Base-by-base conservation (phyloP, 306 rosid species). In the Gastrolobium bilobum region DNA sequence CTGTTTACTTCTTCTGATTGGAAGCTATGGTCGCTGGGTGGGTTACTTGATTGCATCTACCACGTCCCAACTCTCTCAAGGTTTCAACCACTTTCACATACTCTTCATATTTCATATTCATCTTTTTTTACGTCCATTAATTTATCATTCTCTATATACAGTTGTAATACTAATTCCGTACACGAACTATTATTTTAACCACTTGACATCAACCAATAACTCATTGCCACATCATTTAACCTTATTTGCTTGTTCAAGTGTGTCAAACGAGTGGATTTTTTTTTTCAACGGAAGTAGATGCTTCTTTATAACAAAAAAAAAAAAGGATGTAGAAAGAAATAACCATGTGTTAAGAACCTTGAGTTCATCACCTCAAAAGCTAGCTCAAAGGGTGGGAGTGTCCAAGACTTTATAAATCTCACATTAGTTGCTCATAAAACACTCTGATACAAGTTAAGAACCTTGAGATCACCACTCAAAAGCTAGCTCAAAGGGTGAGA, bases 41-140 rank as follows among this genome's bases (percentile, higher is more conserved):
- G 64, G 37, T 67, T 42, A 64, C 68, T 80, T 73, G 68, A 47
- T 60, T 26, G 54, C 56, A 75, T 75, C 69, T 80, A 7, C 75
- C 52, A 4, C 52, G 30, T 11, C 8, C 63, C 10, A 50, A 29
- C 4, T 59, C 60, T 43, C 54, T 14, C 56, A 8, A 31, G 5
- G 4, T 14, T 20, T 54, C 68, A 73, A 64, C 68, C 0, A 80
- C 54, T 63, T 59, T 39, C 20, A 68, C 58, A 2, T 29, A 53
- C 1, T 51, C 4, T 34, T 4, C 47, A 33, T 47, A 46, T 9
- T 20, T 15, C 57, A 35, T 37, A 37, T 47, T 13, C 64, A 3
- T 34, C 4, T 40, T 61, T 65, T 20, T 40, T 42, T 20, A 7
- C 53, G 4, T 66, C 9, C 13, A 9, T 62, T 4, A 5, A 52